Evolutionary conservation across 2,329 filamentous ascomycete species (phyloP), one percentile per base, ranked within the genome.

Genomic region (Aureobasidium musti): DNA sequence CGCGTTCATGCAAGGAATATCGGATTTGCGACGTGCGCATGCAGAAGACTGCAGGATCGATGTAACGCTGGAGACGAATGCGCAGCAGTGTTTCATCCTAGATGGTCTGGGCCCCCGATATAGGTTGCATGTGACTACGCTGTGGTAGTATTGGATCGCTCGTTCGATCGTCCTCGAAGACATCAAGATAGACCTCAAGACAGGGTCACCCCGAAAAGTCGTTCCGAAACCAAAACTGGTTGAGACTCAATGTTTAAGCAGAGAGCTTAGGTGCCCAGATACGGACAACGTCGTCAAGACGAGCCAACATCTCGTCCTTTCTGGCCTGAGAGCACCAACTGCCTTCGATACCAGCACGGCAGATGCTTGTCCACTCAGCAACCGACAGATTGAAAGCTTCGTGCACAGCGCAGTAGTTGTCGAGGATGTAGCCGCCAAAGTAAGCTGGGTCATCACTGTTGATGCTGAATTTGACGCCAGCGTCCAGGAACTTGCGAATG

Each of bases 401-500:
- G 75, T 93, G 89, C 35, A 93, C 88, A 1, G 87, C 88, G 71
- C 86, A 89, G 77, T 89, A 92, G 71, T 92, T 92, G 71, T 90
- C 88, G 61, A 90, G 78, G 63, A 92, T 85, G 75, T 91, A 92
- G 0, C 86, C 88, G 3, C 89, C 89, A 78, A 93, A 92, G 73
- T 91, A 91, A 13, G 87, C 88, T 67, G 89, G 89, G 73, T 91
- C 88, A 73, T 91, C 89, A 70, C 86, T 89, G 76, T 91, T 91
- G 74, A 92, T 85, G 66, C 86, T 89, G 76, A 91, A 91, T 68
- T 79, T 82, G 45, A 91, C 86, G 0, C 87, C 86, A 6, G 79
- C 79, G 47, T 89, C 84, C 23, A 91, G 76, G 70, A 91, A 88
- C 63, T 78, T 79, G 17, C 86, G 80, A 67, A 91, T 82, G 0